Evolutionary conservation across 352 stramenopile species (phyloP), one percentile per base, ranked within the genome.

Genomic region (Pythium pectinolyticum): DNA sequence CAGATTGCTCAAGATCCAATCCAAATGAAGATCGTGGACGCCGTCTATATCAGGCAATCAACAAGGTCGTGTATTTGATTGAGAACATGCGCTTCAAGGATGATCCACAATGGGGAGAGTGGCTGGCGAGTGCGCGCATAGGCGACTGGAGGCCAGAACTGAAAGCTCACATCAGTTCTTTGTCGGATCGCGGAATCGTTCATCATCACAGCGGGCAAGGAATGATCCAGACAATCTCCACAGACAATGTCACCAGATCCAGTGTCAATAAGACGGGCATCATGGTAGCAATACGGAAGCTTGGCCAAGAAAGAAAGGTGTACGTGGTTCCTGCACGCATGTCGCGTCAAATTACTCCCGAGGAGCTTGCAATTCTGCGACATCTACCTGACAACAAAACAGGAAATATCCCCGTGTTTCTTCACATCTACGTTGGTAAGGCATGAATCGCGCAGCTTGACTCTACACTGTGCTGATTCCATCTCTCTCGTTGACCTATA

Each of bases 51-150:
- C 46, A 34, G 20, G 35, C n/a, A 2, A 59, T 62, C 22, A 40
- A 8, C 6, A 72, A 67, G 40, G 65, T 62, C 20, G 47, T 67
- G 3, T 67, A 62, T 27, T 39, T 67, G 20, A 57, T 17, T 1
- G 52, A 57, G 10, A 67, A 67, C 48, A 65, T 67, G 65, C 57
- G 58, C 1, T 72, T 72, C 19, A 3, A n/a, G 8, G 2, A 28
- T 11, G 57, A 72, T 47, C 58, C 58, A 0, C 22, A 72, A 27
- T 65, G 57, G 47, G 57, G 57, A 12, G 15, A 54, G 11, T 72
- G 57, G 64, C 40, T 67, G 7, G 9, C 28, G 11, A 25, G 30
- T 9, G 64, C 32, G 3, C 45, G 57, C 2, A 3, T 49, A 7
- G 57, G 64, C 1, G 19, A 67, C 1, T 71, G 64, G 57, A 8